Conservation (phyloP, 2,329 filamentous ascomycete genomes). For the Fusarium vanettenii region DNA sequence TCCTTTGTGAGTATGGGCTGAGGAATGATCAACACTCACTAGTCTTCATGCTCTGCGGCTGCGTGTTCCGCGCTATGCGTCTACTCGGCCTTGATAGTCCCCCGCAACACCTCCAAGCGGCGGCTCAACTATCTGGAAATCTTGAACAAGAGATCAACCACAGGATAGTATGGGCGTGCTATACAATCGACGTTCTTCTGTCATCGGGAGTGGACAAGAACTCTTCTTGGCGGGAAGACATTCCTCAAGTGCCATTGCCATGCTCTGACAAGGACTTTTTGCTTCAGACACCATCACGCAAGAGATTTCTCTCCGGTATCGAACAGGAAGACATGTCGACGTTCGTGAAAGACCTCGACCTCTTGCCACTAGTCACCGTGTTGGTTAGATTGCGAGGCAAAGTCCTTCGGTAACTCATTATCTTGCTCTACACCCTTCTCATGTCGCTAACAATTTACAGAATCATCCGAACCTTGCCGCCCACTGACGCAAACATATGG, state of each 20-base stretch:
- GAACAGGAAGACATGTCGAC: background rate
- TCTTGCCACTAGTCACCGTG: background rate
- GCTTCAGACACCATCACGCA: background rate
- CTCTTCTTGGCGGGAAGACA: background rate
- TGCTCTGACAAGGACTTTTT: background rate
- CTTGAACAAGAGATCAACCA: background rate
- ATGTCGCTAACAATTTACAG: background rate
- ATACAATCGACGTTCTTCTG: background rate
- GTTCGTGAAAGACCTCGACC: background rate
- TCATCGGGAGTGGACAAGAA: background rate
- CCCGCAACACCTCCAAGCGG: background rate
- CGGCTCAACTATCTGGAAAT: background rate
- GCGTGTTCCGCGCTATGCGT: background rate
- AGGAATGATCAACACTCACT: background rate
- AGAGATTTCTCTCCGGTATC: background rate
- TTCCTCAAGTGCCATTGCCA: background rate
- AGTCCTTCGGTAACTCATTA: background rate
- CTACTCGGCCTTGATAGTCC: background rate
- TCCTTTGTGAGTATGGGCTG: background rate
- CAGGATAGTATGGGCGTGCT: background rate
- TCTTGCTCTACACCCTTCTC: background rate
- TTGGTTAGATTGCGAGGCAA: background rate
- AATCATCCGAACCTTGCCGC: background rate
- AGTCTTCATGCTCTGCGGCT: background rate
- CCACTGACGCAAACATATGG: background rate